Conservation (phyloP, 176 grass and related monocot species). For the Areca catechu region DNA sequence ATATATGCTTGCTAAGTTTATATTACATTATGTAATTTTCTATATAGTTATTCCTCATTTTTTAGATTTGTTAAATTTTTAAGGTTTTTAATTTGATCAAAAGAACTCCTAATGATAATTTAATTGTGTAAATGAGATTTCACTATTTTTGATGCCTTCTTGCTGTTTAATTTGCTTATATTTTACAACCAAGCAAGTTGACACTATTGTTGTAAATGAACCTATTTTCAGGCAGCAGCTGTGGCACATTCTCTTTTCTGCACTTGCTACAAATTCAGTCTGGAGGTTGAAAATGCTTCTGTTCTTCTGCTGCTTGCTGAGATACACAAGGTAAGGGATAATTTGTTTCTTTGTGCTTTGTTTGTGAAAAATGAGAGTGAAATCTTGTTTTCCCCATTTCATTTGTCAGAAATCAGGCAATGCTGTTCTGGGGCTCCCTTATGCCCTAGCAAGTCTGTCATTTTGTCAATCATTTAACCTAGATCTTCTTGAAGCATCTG, state of each 20-base stretch:
- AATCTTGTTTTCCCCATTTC: not conserved
- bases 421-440: conserved; percentile 60
- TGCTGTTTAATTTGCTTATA: too few species aligned
- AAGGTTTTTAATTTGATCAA: too few species aligned
- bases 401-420: conserved; percentile 65
- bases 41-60: too few species aligned
- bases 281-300: conserved; percentile 92
- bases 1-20: too few species aligned
- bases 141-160: too few species aligned
- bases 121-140: too few species aligned
- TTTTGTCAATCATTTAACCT: conserved; percentile 97
- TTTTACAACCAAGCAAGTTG: too few species aligned
- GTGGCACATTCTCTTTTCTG: conserved; percentile 80
- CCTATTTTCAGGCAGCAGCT: conserved; percentile 48
- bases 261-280: conserved; percentile 89
- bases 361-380: not conserved
- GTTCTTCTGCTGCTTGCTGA: conserved; percentile 93
- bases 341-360: conserved; percentile 1
- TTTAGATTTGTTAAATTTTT: too few species aligned
- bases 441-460: conserved; percentile 69
- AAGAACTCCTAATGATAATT: too few species aligned
- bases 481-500: conserved; percentile 81
- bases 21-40: too few species aligned
- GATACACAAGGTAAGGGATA: conserved; percentile 72
- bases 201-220: too few species aligned